phyloP scores from a whole-genome alignment of 1,284 basidiomycete genomes.

The Ustilago esculenta region DNA sequence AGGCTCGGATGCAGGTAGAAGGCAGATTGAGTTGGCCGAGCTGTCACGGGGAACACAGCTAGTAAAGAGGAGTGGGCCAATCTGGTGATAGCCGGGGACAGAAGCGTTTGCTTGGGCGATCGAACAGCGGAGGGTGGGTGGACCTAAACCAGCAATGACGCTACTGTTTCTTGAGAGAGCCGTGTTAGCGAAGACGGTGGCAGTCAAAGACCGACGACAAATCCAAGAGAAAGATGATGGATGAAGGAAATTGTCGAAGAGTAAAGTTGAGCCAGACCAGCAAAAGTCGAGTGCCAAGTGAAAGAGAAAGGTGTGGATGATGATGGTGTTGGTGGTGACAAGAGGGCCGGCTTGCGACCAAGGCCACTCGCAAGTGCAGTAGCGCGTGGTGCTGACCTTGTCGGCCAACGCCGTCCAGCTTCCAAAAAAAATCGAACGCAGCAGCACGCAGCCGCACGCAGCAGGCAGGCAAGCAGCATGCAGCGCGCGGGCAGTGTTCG shows the following conservation, averaged over 20 bases:
- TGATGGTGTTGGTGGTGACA: constrained; percentile 13
- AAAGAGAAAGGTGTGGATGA: constrained; percentile 3
- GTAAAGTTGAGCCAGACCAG: background rate
- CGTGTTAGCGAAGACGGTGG: too few species aligned
- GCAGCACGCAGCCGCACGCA: constrained; percentile 1
- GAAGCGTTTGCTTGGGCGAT: background rate
- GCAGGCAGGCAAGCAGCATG: constrained; percentile 3
- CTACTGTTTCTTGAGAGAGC: too few species aligned
- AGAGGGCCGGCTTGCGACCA: too few species aligned
- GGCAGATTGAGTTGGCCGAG: too few species aligned
- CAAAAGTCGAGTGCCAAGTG: too few species aligned
- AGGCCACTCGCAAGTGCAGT: too few species aligned
- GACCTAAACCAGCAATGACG: too few species aligned
- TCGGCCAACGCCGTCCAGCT: background rate
- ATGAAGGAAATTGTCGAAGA: constrained; percentile 1
- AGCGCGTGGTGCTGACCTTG: too few species aligned
- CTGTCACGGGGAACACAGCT: background rate
- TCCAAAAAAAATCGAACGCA: constrained; percentile 7
- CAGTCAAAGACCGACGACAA: background rate
- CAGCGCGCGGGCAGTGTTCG: constrained; percentile 5
- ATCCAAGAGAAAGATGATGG: background rate
- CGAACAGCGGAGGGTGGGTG: too few species aligned
- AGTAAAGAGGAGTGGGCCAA: background rate
- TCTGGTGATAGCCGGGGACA: background rate
- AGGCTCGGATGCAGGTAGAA: too few species aligned